Conservation (phyloP, 2,329 filamentous ascomycete species). For the Aspergillus versicolor region DNA sequence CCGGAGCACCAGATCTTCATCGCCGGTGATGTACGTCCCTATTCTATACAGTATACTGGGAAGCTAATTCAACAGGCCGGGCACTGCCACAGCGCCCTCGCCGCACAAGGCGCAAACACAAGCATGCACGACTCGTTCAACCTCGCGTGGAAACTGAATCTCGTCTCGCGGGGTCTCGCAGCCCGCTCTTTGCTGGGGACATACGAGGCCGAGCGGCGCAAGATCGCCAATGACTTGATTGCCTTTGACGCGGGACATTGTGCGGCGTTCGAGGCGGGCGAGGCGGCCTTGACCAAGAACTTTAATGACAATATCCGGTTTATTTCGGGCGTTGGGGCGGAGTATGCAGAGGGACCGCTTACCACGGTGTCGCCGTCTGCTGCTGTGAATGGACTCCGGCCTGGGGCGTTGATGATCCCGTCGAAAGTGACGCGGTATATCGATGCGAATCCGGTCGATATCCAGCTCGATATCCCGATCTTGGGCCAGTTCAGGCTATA, state of each 20-base stretch:
- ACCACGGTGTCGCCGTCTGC: slow-evolving; percentile 28
- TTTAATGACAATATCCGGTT: slow-evolving; percentile 71
- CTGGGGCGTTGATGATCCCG: slow-evolving; percentile 57
- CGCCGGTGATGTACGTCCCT: slow-evolving; percentile 43
- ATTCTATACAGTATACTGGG: no score
- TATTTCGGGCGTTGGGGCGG: slow-evolving; percentile 70
- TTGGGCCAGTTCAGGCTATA: slow-evolving; percentile 76
- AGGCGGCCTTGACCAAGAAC: slow-evolving; percentile 65
- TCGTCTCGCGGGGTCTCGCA: slow-evolving; percentile 26
- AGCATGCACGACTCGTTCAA: slow-evolving; percentile 40
- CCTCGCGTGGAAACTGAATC: slow-evolving; percentile 37
- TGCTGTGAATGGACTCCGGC: slow-evolving; percentile 28
- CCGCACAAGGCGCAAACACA: slow-evolving; percentile 37
- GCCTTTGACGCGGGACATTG: slow-evolving; percentile 44
- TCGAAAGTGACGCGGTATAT: slow-evolving; percentile 72
- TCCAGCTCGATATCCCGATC: slow-evolving; percentile 76
- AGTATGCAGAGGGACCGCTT: slow-evolving; percentile 64
- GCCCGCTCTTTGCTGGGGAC: slow-evolving; percentile 24
- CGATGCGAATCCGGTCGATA: slow-evolving; percentile 74
- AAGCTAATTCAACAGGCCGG: slow-evolving; percentile 22
- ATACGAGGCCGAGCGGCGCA: slow-evolving; percentile 32
- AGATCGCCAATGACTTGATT: slow-evolving; percentile 33
- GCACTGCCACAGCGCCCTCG: slow-evolving; percentile 32
- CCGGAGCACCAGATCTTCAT: slow-evolving; percentile 46
- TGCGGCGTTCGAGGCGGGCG: slow-evolving; percentile 58